Evolutionary conservation across 2,329 filamentous ascomycete species (phyloP), one percentile per base, ranked within the genome.

Genomic region (Teratosphaeria pseudoeucalypti): DNA sequence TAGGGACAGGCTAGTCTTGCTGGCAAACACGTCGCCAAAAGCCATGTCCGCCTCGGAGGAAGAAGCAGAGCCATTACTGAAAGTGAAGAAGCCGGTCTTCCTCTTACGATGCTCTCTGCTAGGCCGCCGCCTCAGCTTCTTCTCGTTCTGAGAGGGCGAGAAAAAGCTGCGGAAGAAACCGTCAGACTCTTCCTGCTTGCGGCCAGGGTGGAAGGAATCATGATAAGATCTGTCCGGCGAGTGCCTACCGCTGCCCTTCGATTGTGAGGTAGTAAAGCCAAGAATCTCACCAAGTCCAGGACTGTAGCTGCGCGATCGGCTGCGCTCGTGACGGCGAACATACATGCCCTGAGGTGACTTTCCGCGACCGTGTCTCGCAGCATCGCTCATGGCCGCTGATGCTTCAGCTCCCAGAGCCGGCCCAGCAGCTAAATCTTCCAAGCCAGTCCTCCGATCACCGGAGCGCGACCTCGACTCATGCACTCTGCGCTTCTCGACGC

Each of bases 71-170:
- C 68, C 72, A 63, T 79, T 79, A 55, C 74, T 74, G 63, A 80
- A 79, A 52, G 68, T 76, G 68, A 80, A 81, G 68, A 80, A 79
- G 0, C 77, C 76, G 55, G 52, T 74, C 63, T 74, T 74, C 65
- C 77, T 76, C 64, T 66, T 68, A 26, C 62, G 61, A 27, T 65
- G 64, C 54, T 67, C 64, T 11, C 58, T 55, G 10, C 57, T 52
- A 34, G 34, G 12, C 14, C 60, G 58, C 14, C 64, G 63, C 43
- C 43, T 49, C 3, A 57, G 57, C 53, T 62, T 57, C 14, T 62
- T 63, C 55, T 67, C 62, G 39, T 64, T 68, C 43, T 61, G 56
- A n/a, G 62, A 60, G 27, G 67, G 67, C 19, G 70, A 69, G 61
- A 72, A 72, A 62, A 72, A 69, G 34, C 65, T 64, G 34, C 63